Evolutionary conservation across 495 filamentous ascomycete genomes (phyloP).

Genomic region (Cryomyces minteri): DNA sequence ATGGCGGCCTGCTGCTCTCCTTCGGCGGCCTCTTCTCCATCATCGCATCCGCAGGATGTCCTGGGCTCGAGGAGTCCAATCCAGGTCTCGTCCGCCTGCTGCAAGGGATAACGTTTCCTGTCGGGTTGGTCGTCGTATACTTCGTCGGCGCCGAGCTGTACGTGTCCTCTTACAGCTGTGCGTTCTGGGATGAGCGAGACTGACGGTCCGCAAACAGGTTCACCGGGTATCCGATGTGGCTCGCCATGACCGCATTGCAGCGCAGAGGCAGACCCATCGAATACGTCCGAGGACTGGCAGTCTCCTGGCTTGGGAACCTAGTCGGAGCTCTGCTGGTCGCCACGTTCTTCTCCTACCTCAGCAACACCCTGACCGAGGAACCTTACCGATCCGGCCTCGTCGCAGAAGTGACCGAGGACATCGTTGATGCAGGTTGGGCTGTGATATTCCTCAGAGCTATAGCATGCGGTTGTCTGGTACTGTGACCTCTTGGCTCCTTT

Average conservation of each 20-base stretch:
- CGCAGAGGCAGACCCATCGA: background rate
- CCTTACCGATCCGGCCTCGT: background rate
- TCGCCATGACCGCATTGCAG: conserved; percentile 2
- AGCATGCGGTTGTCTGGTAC: conserved; percentile 3
- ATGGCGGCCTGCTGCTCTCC: conserved; percentile 4
- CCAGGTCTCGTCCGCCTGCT: background rate
- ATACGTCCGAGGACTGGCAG: conserved; percentile 1
- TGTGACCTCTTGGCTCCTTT: background rate
- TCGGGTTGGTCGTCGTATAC: conserved; percentile 5
- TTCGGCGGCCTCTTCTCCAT: conserved; percentile 1
- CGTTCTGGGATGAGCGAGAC: background rate
- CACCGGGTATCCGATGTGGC: conserved; percentile 7
- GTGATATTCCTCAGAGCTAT: conserved; percentile 2
- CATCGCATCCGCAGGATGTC: background rate
- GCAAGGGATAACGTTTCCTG: conserved; percentile 3
- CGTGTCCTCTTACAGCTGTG: background rate
- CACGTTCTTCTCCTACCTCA: background rate
- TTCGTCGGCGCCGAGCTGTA: conserved; percentile 5
- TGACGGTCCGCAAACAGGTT: background rate
- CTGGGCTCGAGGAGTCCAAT: background rate
- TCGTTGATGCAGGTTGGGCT: conserved; percentile 1
- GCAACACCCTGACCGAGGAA: conserved; percentile 1
- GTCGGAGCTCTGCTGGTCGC: conserved; percentile 1
- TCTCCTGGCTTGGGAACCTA: conserved; percentile 1
- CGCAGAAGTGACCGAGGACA: background rate